Evolutionary conservation across 2,329 filamentous ascomycete species (phyloP).

Genomic region (Gnomoniopsis smithogilvyi): DNA sequence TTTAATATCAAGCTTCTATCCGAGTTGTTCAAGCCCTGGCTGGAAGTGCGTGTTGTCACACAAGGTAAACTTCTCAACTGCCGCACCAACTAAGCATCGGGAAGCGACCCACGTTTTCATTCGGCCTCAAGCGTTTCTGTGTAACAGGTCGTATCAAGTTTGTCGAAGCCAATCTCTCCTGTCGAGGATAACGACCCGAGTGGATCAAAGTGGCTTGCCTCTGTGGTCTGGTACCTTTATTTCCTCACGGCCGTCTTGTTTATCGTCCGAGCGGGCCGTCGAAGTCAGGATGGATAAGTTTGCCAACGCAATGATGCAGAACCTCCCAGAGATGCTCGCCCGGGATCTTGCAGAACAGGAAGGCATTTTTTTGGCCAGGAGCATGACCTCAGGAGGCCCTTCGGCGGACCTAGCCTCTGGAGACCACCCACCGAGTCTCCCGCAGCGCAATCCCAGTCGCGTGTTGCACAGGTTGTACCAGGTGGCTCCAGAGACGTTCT

Average conservation of each 20-base stretch:
- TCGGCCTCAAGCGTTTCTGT: constrained; percentile 8
- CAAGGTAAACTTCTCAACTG: constrained; percentile 5
- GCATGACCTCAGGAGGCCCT: constrained; percentile 51
- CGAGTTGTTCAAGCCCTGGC: constrained; percentile 5
- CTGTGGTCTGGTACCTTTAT: background rate
- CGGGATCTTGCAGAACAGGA: constrained; percentile 49
- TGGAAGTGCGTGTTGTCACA: constrained; percentile 4
- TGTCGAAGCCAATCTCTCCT: background rate
- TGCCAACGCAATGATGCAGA: constrained; percentile 33
- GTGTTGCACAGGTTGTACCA: constrained; percentile 13
- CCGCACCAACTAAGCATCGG: constrained; percentile 9
- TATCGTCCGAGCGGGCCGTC: background rate
- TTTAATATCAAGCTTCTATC: constrained; percentile 13
- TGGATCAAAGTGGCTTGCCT: background rate
- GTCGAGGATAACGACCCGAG: constrained; percentile 3
- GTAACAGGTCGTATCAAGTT: constrained; percentile 2
- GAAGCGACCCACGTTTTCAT: constrained; percentile 9
- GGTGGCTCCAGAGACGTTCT: constrained; percentile 8
- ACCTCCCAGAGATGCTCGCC: constrained; percentile 54
- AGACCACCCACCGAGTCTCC: constrained; percentile 7
- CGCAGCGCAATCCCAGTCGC: constrained; percentile 10
- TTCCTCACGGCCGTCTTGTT: background rate
- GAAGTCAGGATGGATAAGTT: constrained; percentile 3
- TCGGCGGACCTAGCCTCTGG: constrained; percentile 29
- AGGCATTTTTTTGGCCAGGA: constrained; percentile 45